Conservation (phyloP, 2,329 filamentous ascomycete species). For the Magnaporthiopsis incrustans region DNA sequence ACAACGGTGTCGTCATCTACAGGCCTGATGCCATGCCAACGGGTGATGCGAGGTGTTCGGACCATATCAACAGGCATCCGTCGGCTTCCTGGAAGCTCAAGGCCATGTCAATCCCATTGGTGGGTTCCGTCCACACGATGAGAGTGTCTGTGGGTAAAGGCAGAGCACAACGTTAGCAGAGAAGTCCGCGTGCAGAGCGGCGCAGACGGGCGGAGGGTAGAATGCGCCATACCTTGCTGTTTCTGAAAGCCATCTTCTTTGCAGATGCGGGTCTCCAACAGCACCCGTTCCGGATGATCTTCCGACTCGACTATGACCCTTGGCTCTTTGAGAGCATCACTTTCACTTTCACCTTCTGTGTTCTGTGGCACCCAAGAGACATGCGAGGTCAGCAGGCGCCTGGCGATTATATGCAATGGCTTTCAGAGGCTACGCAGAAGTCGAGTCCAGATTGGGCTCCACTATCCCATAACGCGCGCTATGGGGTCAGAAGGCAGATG, state of each 20-base stretch:
- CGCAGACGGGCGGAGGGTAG: conserved; percentile 9
- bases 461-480: neutral
- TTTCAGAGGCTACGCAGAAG: neutral
- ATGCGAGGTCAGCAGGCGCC: neutral
- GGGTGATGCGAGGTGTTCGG: conserved; percentile 18
- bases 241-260: conserved; percentile 97
- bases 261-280: conserved; percentile 82
- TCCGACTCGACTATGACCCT: conserved; percentile 89
- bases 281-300: conserved; percentile 73
- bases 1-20: neutral
- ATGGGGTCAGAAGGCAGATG: neutral
- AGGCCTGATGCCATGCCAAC: neutral
- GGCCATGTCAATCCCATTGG: conserved; percentile 87
- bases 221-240: conserved; percentile 67
- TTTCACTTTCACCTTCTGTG: neutral
- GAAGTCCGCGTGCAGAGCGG: conserved; percentile 10
- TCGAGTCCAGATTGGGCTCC: neutral
- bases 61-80: conserved; percentile 90
- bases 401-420: neutral
- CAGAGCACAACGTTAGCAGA: conserved; percentile 15
- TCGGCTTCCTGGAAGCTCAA: conserved; percentile 97
- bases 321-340: conserved; percentile 55
- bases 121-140: conserved; percentile 91
- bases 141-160: conserved; percentile 64
- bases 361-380: neutral